These are phyloP conservation scores for Pueraria montana DNA, from an alignment of 306 rosid genomes.

Conservation along the genomic window DNA sequence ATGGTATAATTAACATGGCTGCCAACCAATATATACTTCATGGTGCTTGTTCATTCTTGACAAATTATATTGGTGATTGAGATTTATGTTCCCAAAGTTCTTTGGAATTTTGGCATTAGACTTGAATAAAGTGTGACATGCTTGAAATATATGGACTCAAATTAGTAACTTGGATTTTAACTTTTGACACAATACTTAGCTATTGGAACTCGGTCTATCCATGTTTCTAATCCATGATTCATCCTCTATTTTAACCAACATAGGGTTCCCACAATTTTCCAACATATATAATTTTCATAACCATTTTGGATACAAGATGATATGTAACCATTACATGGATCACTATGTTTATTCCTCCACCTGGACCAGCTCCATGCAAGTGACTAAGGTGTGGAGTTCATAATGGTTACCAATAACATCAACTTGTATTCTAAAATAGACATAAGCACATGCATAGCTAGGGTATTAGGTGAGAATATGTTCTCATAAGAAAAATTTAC, in stretches of 20 bases:
- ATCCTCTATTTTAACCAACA: not conserved
- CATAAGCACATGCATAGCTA: no score
- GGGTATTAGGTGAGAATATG: no score
- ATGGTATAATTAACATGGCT: slow-evolving; percentile 25
- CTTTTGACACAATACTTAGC: not conserved
- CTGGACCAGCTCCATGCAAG: not conserved
- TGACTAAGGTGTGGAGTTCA: slow-evolving; percentile 13
- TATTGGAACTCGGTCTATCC: not conserved
- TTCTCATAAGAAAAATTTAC: no score
- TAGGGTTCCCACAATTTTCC: not conserved
- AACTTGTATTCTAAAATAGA: not conserved
- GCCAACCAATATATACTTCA: slow-evolving; percentile 35
- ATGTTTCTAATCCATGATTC: not conserved
- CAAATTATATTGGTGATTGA: not conserved
- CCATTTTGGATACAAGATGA: slow-evolving; percentile 33
- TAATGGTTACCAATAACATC: not conserved
- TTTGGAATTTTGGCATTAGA: not conserved
- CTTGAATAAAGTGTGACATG: not conserved
- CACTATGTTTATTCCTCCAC: slow-evolving; percentile 4
- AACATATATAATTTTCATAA: not conserved
- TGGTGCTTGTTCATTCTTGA: slow-evolving; percentile 29
- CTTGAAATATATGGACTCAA: not conserved
- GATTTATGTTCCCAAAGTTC: not conserved
- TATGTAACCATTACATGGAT: slow-evolving; percentile 8
- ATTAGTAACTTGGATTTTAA: not conserved